Percentiles rank a stretch among this genome's conserved stretches.
These are phyloP conservation scores for Elsinoe fawcettii DNA, from an alignment of 2,329 filamentous ascomycete species.

Conservation along the genomic window DNA sequence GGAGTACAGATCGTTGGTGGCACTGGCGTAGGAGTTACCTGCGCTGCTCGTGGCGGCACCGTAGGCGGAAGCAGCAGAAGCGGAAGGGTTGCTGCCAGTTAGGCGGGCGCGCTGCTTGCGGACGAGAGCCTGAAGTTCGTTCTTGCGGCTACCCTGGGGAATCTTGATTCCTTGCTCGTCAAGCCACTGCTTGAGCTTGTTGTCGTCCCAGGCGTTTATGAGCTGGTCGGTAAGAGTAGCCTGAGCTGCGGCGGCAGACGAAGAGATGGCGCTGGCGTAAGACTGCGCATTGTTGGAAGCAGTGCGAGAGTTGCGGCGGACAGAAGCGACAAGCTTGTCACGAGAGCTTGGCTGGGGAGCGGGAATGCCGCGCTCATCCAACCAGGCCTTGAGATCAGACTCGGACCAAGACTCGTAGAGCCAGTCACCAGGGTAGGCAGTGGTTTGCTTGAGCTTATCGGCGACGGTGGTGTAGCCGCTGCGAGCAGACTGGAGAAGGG, in stretches of 20 bases:
- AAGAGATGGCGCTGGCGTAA: conserved; percentile 56
- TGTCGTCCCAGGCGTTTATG: conserved; percentile 85
- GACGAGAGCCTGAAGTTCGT: conserved; percentile 82
- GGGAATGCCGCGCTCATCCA: conserved; percentile 79
- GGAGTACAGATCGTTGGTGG: conserved; percentile 55
- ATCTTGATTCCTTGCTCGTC: conserved; percentile 87
- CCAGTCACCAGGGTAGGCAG: conserved; percentile 90
- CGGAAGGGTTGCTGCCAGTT: conserved; percentile 50
- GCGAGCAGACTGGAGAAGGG: conserved; percentile 67
- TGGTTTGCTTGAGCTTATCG: conserved; percentile 66
- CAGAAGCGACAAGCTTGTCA: conserved; percentile 78
- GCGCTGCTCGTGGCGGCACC: conserved; percentile 47
- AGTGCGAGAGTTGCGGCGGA: conserved; percentile 78
- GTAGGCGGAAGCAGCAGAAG: conserved; percentile 33
- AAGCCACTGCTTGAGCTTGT: conserved; percentile 80
- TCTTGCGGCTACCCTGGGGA: conserved; percentile 82
- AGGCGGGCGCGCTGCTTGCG: conserved; percentile 76
- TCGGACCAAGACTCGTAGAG: conserved; percentile 85
- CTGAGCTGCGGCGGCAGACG: conserved; percentile 52
- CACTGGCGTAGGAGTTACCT: conserved; percentile 67
- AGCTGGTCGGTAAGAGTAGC: conserved; percentile 71
- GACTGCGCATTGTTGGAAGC: conserved; percentile 41
- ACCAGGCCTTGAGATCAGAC: conserved; percentile 88
- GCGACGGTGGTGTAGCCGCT: conserved; percentile 73
- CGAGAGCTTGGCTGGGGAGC: conserved; percentile 76